Conservation (phyloP, 2,329 filamentous ascomycete species). For the Phaeomoniella chlamydospora region DNA sequence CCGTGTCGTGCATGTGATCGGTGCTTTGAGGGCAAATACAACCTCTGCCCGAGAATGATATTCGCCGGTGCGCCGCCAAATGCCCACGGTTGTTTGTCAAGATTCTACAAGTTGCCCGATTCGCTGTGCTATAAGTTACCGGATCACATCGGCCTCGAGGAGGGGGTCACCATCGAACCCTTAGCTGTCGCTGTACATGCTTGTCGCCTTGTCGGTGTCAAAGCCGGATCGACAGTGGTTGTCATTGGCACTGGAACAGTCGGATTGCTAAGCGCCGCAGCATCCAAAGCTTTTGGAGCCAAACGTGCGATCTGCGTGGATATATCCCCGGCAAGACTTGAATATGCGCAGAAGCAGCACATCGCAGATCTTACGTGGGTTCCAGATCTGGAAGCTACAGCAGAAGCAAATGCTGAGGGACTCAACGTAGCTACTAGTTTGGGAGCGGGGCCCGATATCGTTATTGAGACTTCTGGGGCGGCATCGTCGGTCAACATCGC, state of each 20-base stretch:
- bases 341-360: constrained; percentile 28
- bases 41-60: constrained; percentile 23
- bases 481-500: constrained; percentile 29
- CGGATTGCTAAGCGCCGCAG: constrained; percentile 42
- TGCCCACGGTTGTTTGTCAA: constrained; percentile 21
- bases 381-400: constrained; percentile 5
- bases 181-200: constrained; percentile 31
- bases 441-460: constrained; percentile 22
- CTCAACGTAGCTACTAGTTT: constrained; percentile 22
- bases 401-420: constrained; percentile 13
- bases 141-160: constrained; percentile 19
- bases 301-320: constrained; percentile 46
- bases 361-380: constrained; percentile 5
- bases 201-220: constrained; percentile 22
- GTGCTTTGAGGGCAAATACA: constrained; percentile 24
- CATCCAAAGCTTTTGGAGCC: constrained; percentile 47
- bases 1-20: constrained; percentile 19
- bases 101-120: constrained; percentile 21
- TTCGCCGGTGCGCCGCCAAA: constrained; percentile 26
- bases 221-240: constrained; percentile 23
- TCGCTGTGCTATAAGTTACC: constrained; percentile 26
- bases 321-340: constrained; percentile 43
- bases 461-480: constrained; percentile 28
- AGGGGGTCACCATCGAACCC: constrained; percentile 33
- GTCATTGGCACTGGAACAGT: constrained; percentile 31